Conservation (phyloP, 169 alveolate genomes). For the Cryptosporidium xiaoi region DNA sequence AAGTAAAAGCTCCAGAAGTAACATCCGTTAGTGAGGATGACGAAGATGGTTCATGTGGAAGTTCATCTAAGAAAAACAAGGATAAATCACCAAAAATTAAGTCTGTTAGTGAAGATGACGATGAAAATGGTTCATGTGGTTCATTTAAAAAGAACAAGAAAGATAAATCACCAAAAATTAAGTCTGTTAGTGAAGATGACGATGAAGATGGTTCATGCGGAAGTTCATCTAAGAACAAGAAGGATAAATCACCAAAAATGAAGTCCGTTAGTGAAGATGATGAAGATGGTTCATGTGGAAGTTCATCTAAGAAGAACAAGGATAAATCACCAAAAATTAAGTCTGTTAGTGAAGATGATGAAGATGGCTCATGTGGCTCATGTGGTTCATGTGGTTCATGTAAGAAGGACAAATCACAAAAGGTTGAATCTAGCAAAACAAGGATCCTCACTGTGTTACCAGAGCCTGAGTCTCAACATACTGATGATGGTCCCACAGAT, state of each 20-base stretch:
- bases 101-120: neutral
- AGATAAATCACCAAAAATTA: too few relatives aligned
- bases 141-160: too few relatives aligned
- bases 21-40: neutral
- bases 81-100: too few relatives aligned
- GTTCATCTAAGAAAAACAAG: neutral
- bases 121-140: too few relatives aligned
- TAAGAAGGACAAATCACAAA: neutral
- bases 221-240: neutral
- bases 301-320: neutral
- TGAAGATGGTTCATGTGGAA: neutral
- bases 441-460: too few relatives aligned
- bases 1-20: neutral
- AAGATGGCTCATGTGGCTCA: neutral
- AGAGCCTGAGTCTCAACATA: neutral
- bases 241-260: neutral
- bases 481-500: neutral
- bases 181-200: neutral
- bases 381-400: neutral
- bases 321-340: too few relatives aligned
- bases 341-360: neutral
- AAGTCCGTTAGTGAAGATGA: neutral
- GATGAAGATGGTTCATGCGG: neutral
- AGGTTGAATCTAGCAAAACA: neutral
- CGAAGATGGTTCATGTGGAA: neutral